phyloP scores from a whole-genome alignment of 164 flowering plant species.

The Vitis rotundifolia region DNA sequence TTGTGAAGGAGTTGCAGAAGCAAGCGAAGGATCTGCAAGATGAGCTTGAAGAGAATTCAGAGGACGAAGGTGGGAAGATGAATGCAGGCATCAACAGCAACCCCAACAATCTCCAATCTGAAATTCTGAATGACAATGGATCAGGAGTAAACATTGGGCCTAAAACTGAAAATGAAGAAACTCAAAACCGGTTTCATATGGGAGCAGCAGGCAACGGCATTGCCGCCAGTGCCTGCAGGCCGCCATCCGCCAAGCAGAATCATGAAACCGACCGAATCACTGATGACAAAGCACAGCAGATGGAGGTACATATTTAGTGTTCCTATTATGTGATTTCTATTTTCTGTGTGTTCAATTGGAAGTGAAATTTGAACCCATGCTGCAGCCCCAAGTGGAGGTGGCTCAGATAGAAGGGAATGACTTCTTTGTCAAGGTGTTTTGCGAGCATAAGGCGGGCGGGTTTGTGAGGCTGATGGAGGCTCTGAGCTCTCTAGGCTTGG shows the following conservation, averaged over 20 bases:
- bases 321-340: background rate
- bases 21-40: slow-evolving; percentile 75
- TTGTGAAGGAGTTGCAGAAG: slow-evolving; percentile 72
- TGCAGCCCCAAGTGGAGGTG: slow-evolving; percentile 83
- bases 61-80: slow-evolving; percentile 37
- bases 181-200: slow-evolving; percentile 26
- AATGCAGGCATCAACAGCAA: slow-evolving; percentile 12
- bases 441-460: slow-evolving; percentile 78
- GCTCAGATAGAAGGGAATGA: slow-evolving; percentile 61
- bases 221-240: background rate
- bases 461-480: slow-evolving; percentile 86
- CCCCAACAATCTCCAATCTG: slow-evolving; percentile 26
- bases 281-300: slow-evolving; percentile 60
- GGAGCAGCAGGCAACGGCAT: slow-evolving; percentile 26
- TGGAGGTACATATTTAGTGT: slow-evolving; percentile 60
- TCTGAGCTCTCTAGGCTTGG: slow-evolving; percentile 70
- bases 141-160: slow-evolving; percentile 15
- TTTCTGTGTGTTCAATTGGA: too few species aligned
- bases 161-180: slow-evolving; percentile 25
- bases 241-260: slow-evolving; percentile 15
- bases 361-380: too few species aligned
- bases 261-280: slow-evolving; percentile 24
- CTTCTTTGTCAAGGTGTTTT: slow-evolving; percentile 71
- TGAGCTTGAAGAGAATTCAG: slow-evolving; percentile 74
- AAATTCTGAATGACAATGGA: slow-evolving; percentile 22